Evolutionary conservation across 2,329 filamentous ascomycete genomes (phyloP), one percentile per base, ranked within the genome.

Genomic region (Microdochium nivale): DNA sequence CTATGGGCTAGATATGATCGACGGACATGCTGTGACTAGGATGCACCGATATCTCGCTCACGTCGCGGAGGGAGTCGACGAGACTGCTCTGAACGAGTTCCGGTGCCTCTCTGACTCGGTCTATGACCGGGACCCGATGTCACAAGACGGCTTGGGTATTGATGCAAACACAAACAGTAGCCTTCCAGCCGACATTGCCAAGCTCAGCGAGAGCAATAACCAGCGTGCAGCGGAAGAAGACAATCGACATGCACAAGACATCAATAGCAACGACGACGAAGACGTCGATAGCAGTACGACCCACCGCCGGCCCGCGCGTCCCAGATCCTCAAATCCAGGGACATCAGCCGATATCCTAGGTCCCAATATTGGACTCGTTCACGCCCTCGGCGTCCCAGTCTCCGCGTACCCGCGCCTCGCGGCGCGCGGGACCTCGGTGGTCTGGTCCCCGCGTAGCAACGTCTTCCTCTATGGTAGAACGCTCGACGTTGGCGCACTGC

Each of bases 391-490:
- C 2, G 51, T 65, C 14, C 57, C 53, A 1, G 25, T 51, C 25
- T 43, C 37, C 2, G 59, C 63, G 49, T 62, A 57, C 33, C 59
- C 61, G 8, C 52, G 64, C 25, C 58, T 64, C 2, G 60, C 59
- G n/a, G 47, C 49, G 9, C 59, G 65, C 10, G 59, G 60, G 8
- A 60, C 62, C 2, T 58, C 59, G 21, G 53, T 65, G 19, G 55
- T 65, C 51, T 65, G 62, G 62, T 60, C 60, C 1, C 62, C 62
- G 0, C 56, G 62, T 2, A 64, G 62, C 53, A 65, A 65, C 50
- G 55, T 64, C 14, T 59, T 54, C 21, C 54, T 65, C 5, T 65
- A 65, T 50, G 62, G 62, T 30, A 58, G 56, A 49, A 65, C 62
- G 16, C 52, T 65, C 32, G 54, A 65, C 50, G 53, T 60, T n/a